These are phyloP conservation scores for Ciborinia camelliae DNA, from an alignment of 2,329 filamentous ascomycete genomes.

Conservation along the genomic window DNA sequence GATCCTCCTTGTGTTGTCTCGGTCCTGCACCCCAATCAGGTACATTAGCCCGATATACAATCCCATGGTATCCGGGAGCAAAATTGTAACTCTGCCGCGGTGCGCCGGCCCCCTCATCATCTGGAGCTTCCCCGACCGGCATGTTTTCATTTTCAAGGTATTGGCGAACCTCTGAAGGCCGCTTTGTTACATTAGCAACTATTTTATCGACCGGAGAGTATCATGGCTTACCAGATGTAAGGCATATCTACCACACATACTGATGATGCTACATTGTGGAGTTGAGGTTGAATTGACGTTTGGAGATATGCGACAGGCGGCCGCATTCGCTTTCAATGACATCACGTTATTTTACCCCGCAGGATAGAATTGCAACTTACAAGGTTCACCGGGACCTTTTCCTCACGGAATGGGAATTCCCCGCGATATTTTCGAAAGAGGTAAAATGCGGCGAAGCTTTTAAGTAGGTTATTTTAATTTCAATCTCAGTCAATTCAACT, in stretches of 20 bases:
- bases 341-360: too few relatives aligned
- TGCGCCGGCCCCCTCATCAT: slow-evolving; percentile 57
- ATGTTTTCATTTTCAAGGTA: slow-evolving; percentile 73
- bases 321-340: not conserved
- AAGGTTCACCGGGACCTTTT: too few relatives aligned
- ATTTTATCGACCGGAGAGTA: not conserved
- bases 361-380: too few relatives aligned
- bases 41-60: slow-evolving; percentile 78
- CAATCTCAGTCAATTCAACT: too few relatives aligned
- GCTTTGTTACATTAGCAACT: slow-evolving; percentile 46
- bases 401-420: too few relatives aligned
- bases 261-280: slow-evolving; percentile 14
- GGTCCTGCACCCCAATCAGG: slow-evolving; percentile 57
- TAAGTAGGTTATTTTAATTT: too few relatives aligned
- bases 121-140: slow-evolving; percentile 66
- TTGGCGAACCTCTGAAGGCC: slow-evolving; percentile 70
- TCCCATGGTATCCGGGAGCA: slow-evolving; percentile 78
- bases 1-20: slow-evolving; percentile 28
- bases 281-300: slow-evolving; percentile 1
- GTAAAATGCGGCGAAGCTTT: too few relatives aligned
- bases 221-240: slow-evolving; percentile 31
- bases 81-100: slow-evolving; percentile 86
- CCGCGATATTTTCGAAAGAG: too few relatives aligned
- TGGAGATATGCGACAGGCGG: not conserved
- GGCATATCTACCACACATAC: slow-evolving; percentile 38